A percentile compares a stretch with the other conserved stretches of the same genome.
Evolutionary conservation across 331 rosid species (phyloP).

Genomic region (Prunus yedoensis): DNA sequence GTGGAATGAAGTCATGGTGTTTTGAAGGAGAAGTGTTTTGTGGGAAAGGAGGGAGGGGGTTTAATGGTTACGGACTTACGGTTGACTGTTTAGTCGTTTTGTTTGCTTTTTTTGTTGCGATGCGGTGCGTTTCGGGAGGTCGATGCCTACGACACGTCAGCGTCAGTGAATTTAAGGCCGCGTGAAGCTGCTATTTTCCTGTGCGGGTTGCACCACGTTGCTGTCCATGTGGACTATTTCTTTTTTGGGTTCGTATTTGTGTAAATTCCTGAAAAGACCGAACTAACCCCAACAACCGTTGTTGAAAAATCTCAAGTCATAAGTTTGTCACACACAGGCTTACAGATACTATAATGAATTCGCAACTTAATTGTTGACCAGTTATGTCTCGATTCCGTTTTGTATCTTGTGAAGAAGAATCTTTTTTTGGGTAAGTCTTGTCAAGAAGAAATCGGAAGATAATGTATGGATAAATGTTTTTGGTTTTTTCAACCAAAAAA

Average conservation of each 20-base stretch:
- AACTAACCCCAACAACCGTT: background rate
- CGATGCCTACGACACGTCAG: constrained; percentile 34
- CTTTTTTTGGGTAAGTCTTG: too few species aligned
- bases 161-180: constrained; percentile 31
- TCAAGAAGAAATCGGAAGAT: too few species aligned
- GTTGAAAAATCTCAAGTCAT: background rate
- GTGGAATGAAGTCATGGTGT: constrained; percentile 10
- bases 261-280: background rate
- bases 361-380: background rate
- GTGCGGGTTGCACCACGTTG: background rate
- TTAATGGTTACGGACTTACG: constrained; percentile 26
- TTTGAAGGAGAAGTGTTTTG: background rate
- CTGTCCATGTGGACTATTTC: background rate
- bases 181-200: constrained; percentile 1
- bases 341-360: background rate
- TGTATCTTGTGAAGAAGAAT: too few species aligned
- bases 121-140: background rate
- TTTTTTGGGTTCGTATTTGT: background rate
- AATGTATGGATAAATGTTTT: too few species aligned
- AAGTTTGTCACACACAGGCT: background rate
- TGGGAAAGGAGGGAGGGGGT: background rate
- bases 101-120: background rate
- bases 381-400: background rate
- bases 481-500: too few species aligned
- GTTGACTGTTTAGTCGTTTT: constrained; percentile 26